A percentile compares a stretch with the other conserved stretches of the same genome.
Conservation (phyloP, 352 stramenopile species). For the Albugo candida region DNA sequence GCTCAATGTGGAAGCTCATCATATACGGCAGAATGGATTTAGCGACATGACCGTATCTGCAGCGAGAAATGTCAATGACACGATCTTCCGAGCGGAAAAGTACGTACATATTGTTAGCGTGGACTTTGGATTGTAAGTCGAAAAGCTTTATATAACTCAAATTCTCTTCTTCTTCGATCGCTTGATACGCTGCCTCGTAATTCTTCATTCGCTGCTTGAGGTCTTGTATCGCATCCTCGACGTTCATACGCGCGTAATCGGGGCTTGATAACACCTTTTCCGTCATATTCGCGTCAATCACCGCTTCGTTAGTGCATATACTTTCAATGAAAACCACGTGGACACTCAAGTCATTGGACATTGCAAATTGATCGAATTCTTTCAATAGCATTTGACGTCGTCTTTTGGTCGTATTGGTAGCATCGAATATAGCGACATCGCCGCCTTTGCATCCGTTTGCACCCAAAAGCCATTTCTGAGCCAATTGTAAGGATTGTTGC, state of each 20-base stretch:
- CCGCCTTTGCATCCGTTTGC: slow-evolving; percentile 16
- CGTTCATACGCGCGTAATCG: slow-evolving; percentile 61
- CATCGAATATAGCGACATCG: slow-evolving; percentile 81
- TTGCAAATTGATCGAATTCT: slow-evolving; percentile 34
- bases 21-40: slow-evolving; percentile 86
- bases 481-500: slow-evolving; percentile 41
- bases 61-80: not conserved
- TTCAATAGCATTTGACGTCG: slow-evolving; percentile 32
- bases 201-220: slow-evolving; percentile 71
- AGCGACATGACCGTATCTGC: slow-evolving; percentile 64
- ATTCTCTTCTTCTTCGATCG: slow-evolving; percentile 64
- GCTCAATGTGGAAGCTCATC: slow-evolving; percentile 90
- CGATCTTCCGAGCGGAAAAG: not conserved
- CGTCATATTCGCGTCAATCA: slow-evolving; percentile 70
- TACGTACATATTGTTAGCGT: slow-evolving; percentile 69
- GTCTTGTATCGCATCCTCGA: slow-evolving; percentile 52
- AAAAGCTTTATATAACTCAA: slow-evolving; percentile 84
- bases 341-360: slow-evolving; percentile 41
- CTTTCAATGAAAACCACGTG: slow-evolving; percentile 87
- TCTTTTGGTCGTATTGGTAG: slow-evolving; percentile 74
- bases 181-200: slow-evolving; percentile 77
- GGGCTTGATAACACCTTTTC: slow-evolving; percentile 58
- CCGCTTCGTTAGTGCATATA: slow-evolving; percentile 83
- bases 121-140: slow-evolving; percentile 72
- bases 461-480: slow-evolving; percentile 28